phyloP scores from a whole-genome alignment of 495 filamentous ascomycete genomes.

The Penicillium paxilli region DNA sequence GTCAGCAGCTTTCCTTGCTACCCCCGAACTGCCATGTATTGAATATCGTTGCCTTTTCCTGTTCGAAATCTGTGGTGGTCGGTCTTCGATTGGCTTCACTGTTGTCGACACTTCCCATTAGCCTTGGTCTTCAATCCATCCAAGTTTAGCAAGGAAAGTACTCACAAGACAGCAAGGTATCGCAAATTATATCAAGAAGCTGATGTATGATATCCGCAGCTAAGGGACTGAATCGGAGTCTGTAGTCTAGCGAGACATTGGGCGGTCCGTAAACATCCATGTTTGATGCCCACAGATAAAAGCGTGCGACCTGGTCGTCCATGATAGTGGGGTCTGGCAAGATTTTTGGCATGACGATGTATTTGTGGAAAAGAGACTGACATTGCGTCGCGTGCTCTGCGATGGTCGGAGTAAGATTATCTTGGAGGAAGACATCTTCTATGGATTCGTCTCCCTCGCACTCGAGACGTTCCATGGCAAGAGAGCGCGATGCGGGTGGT shows the following conservation, averaged over 20 bases:
- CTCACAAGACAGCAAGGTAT: slow-evolving; percentile 26
- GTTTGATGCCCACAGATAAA: slow-evolving; percentile 32
- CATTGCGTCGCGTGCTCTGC: slow-evolving; percentile 32
- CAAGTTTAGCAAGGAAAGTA: slow-evolving; percentile 8
- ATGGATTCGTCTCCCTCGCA: slow-evolving; percentile 16
- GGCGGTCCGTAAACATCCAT: slow-evolving; percentile 35
- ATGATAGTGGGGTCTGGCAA: slow-evolving; percentile 32
- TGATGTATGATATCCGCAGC: slow-evolving; percentile 32
- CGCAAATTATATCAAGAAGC: slow-evolving; percentile 27
- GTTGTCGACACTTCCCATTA: slow-evolving; percentile 23
- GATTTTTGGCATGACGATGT: slow-evolving; percentile 24
- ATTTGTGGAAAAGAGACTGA: slow-evolving; percentile 22
- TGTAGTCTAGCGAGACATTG: slow-evolving; percentile 36
- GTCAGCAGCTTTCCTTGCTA: slow-evolving; percentile 23
- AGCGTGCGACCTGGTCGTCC: slow-evolving; percentile 34
- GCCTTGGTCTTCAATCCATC: slow-evolving; percentile 4
- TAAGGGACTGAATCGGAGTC: slow-evolving; percentile 32
- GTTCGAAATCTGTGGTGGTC: slow-evolving; percentile 18
- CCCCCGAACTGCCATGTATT: slow-evolving; percentile 18
- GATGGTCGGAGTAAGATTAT: slow-evolving; percentile 31
- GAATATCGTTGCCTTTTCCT: slow-evolving; percentile 30
- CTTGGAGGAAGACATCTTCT: slow-evolving; percentile 34
- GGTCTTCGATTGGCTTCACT: slow-evolving; percentile 30
- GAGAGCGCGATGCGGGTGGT: neutral
- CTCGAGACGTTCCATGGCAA: slow-evolving; percentile 18